Evolutionary conservation across 2,329 filamentous ascomycete genomes (phyloP), one percentile per base, ranked within the genome.

Genomic region (Phialophora expanda): DNA sequence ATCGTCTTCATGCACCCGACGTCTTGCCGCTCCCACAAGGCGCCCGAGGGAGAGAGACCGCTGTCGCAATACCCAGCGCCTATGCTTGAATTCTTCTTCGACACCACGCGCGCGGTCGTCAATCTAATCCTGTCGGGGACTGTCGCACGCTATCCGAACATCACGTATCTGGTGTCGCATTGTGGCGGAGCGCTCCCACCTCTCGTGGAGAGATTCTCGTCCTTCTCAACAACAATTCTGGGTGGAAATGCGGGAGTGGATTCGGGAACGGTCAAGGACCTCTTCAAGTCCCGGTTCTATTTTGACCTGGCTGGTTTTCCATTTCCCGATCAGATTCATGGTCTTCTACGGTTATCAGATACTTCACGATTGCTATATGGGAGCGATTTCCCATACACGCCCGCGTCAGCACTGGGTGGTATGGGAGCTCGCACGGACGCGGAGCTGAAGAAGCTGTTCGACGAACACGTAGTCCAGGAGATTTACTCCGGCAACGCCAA

Each of bases 1-100:
- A 80, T 77, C 0, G 75, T 85, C 0, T 86, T 87, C 69, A 80
- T 85, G 48, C 85, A 87, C 60, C 84, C 83, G 0, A 85, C 83
- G 0, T 82, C 53, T 24, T 64, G 57, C 50, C 58, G 50, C 51
- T 50, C 63, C 11, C 54, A 50, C 9, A 54, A 38, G 22, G 20
- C 22, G 17, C 65, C 53, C 22, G 60, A 50, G 17, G 54, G 26
- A 5, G 57, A 53, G 38, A 54, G 44, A 5, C 66, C 66, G 17
- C 59, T 68, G 1, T 50, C 56, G 4, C 30, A 68, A 28, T 68
- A 62, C 48, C 66, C 66, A 1, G 55, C 44, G 11, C 66, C 66
- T 2, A 64, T 66, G 56, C 46, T 66, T 3, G 66, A 68, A 65
- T 85, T 84, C 73, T 77, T 85, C 68, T 85, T 85, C 71, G 84